Conservation (phyloP, 2,329 filamentous ascomycete species). For the Fusarium abutilonis region DNA sequence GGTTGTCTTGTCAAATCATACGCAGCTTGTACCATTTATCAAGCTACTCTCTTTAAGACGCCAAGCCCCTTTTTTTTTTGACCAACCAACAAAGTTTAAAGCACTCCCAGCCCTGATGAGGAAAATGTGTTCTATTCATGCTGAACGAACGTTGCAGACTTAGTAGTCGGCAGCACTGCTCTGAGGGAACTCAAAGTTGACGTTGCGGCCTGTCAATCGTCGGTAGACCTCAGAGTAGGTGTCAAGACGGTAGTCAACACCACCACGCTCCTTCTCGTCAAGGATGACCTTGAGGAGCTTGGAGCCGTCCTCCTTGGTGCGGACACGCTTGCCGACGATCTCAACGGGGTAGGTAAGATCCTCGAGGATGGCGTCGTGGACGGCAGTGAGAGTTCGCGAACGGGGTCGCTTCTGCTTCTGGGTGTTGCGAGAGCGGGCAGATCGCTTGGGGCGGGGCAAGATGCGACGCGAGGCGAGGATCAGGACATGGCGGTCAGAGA, state of each 20-base stretch:
- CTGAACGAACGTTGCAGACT: constrained; percentile 49
- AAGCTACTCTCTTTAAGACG: constrained; percentile 63
- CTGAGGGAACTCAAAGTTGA: constrained; percentile 99
- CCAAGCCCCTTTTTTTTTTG: constrained; percentile 57
- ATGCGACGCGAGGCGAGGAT: constrained; percentile 99
- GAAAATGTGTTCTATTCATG: constrained; percentile 31
- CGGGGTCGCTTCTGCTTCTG: constrained; percentile 99
- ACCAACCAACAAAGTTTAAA: constrained; percentile 52
- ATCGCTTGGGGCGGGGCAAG: constrained; percentile 97
- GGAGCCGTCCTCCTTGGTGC: constrained; percentile 98
- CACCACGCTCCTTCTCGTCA: constrained; percentile 99
- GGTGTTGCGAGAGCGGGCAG: constrained; percentile 92
- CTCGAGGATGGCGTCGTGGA: constrained; percentile 97
- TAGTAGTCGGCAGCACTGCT: constrained; percentile 82
- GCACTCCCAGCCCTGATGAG: constrained; percentile 47
- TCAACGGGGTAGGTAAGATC: constrained; percentile 99
- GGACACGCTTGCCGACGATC: constrained; percentile 98
- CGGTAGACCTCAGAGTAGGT: constrained; percentile 99
- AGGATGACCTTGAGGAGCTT: constrained; percentile 99
- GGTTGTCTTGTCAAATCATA: constrained; percentile 52
- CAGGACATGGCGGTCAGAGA: constrained; percentile 99
- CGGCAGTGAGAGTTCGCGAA: constrained; percentile 95
- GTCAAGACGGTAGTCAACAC: constrained; percentile 99
- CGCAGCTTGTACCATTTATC: constrained; percentile 58
- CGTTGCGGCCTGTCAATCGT: constrained; percentile 93